phyloP scores from a whole-genome alignment of 2,329 filamentous ascomycete genomes.

The Talaromyces sp. region DNA sequence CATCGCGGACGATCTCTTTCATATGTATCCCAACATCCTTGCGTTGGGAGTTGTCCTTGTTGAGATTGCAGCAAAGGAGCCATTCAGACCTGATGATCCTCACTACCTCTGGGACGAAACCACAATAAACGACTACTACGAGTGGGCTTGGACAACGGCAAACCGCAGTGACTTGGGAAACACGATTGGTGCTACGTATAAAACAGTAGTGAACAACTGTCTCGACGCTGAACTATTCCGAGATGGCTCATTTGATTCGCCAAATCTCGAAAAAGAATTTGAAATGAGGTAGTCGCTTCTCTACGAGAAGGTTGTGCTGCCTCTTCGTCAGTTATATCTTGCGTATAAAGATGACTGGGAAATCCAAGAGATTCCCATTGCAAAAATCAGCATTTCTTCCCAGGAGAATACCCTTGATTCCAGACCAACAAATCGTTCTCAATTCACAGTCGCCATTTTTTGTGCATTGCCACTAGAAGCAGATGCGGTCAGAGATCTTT shows the following conservation, averaged over 20 bases:
- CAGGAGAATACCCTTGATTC: neutral
- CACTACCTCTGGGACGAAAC: neutral
- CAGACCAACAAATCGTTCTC: neutral
- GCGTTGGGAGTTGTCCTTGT: conserved; percentile 3
- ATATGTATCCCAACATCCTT: conserved; percentile 3
- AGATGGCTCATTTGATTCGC: neutral
- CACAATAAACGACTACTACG: conserved; percentile 4
- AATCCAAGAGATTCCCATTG: neutral
- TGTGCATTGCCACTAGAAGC: conserved; percentile 24
- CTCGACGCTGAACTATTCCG: conserved; percentile 1
- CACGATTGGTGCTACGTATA: neutral
- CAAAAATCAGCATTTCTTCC: neutral
- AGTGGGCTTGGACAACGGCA: conserved; percentile 4
- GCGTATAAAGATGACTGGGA: conserved; percentile 6
- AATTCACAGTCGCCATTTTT: conserved; percentile 22
- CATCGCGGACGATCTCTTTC: neutral
- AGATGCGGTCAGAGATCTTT: conserved; percentile 2
- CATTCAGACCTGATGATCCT: neutral
- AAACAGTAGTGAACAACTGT: conserved; percentile 1
- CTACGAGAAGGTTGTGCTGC: conserved; percentile 3
- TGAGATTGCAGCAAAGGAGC: conserved; percentile 3
- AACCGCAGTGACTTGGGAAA: neutral
- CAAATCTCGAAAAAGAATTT: neutral
- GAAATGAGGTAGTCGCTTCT: neutral
- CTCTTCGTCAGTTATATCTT: neutral